A percentile compares a stretch with the other conserved stretches of the same genome.
These are phyloP conservation scores for Zostera marina DNA, from an alignment of 116 monocot genomes.

Conservation along the genomic window DNA sequence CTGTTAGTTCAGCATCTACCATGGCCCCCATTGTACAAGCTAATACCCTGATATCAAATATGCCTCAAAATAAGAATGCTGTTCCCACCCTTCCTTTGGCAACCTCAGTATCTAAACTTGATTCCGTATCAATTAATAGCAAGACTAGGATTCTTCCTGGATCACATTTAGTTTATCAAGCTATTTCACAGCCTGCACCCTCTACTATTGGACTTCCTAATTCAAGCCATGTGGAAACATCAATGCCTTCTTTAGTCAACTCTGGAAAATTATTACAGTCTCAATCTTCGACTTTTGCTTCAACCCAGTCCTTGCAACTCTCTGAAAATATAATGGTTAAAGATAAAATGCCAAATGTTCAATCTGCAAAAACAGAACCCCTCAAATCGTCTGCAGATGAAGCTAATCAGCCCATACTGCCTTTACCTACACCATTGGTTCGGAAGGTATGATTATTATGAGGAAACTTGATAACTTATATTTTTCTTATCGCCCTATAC, in stretches of 20 bases:
- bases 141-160: constrained; percentile 12
- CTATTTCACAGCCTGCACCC: constrained; percentile 14
- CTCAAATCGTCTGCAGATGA: constrained; percentile 10
- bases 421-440: constrained; percentile 28
- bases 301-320: constrained; percentile 22
- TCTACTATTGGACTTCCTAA: constrained; percentile 15
- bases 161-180: constrained; percentile 18
- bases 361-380: constrained; percentile 19
- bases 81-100: constrained; percentile 24
- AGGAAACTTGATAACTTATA: background rate
- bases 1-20: constrained; percentile 10
- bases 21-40: constrained; percentile 17
- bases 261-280: constrained; percentile 48
- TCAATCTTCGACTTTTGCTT: constrained; percentile 18
- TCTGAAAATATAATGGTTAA: constrained; percentile 13
- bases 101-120: constrained; percentile 16
- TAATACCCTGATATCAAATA: constrained; percentile 14
- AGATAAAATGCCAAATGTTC: constrained; percentile 13
- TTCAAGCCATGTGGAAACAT: constrained; percentile 28
- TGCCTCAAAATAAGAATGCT: constrained; percentile 16
- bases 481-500: background rate
- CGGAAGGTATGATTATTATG: constrained; percentile 30
- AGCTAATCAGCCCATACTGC: constrained; percentile 43
- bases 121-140: constrained; percentile 8
- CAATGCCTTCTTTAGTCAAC: constrained; percentile 28